Evolutionary conservation across 2,329 filamentous ascomycete genomes (phyloP), one percentile per base, ranked within the genome.

Genomic region (Verticillium zaregamsianum): DNA sequence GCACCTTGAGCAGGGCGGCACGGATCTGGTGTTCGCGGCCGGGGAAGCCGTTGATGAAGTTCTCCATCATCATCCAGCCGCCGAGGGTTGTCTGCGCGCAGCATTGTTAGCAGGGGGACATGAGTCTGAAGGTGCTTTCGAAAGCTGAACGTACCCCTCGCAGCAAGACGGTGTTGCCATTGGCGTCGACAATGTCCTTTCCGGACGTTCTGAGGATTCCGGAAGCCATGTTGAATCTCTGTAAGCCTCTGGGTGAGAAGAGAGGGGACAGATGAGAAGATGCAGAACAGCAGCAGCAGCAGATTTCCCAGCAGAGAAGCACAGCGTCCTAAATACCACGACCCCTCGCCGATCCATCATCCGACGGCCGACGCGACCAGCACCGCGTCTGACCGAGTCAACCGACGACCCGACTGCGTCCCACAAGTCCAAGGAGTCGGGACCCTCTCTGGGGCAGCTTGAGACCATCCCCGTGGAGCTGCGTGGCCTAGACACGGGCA

Each of bases 11-110:
- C 72, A 87, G 79, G 1, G 82, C 79, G 2, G 77, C 77, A 9
- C 84, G 81, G 63, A 85, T 82, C 63, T 86, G 78, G 25, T 76
- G 76, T 68, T 88, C 86, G 58, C 85, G 82, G 20, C 83, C 86
- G 12, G 84, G 76, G 62, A 81, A 88, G n/a, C 86, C 86, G 1
- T 82, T 86, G 65, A 88, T 87, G 76, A 87, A 87, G 69, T 86
- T 87, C 70, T 86, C 83, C 81, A 85, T 85, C 62, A 73, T 72
- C 56, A 74, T 69, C 69, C 72, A 71, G 25, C 72, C 72, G 14
- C 72, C 72, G 2, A 74, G 60, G 5, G 65, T 72, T 3, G 72
- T 75, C 68, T 14, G 20, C 14, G 9, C 2, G 1, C 7, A 17
- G 5, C n/a, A 35, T 3, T 28, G 35, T 58, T 37, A 58, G 56